Evolutionary conservation across 2,329 filamentous ascomycete genomes (phyloP).

Genomic region (Colletotrichum liriopes): DNA sequence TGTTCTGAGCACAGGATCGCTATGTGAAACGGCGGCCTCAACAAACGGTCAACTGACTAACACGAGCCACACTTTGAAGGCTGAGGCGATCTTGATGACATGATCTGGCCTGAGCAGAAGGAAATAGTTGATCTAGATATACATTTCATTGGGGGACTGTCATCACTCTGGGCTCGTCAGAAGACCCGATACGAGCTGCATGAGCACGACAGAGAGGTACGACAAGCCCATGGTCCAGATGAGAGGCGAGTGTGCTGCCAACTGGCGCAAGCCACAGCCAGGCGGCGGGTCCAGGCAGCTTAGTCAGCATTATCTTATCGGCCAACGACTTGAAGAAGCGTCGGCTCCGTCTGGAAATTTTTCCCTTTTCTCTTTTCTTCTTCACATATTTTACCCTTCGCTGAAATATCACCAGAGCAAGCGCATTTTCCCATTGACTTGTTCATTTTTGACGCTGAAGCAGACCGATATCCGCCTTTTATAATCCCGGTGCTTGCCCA

Average conservation of each 20-base stretch:
- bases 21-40: conserved; percentile 30
- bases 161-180: neutral
- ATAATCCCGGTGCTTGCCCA: conserved; percentile 71
- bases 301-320: conserved; percentile 42
- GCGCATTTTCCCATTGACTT: conserved; percentile 56
- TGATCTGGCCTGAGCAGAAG: neutral
- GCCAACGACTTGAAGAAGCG: conserved; percentile 19
- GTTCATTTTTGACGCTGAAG: conserved; percentile 66
- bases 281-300: neutral
- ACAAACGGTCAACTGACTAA: conserved; percentile 27
- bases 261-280: neutral
- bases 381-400: conserved; percentile 65
- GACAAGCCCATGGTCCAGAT: neutral
- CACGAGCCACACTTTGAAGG: conserved; percentile 7
- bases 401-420: conserved; percentile 55
- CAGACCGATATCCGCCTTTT: conserved; percentile 69
- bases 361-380: conserved; percentile 49
- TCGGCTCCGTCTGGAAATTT: conserved; percentile 22
- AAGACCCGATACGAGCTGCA: conserved; percentile 21
- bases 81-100: neutral
- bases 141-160: no score
- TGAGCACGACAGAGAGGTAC: conserved; percentile 14
- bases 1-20: conserved; percentile 13
- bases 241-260: neutral
- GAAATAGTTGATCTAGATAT: neutral